Evolutionary conservation across 2,329 filamentous ascomycete genomes (phyloP), one percentile per base, ranked within the genome.

Genomic region (Hortaea sp.): DNA sequence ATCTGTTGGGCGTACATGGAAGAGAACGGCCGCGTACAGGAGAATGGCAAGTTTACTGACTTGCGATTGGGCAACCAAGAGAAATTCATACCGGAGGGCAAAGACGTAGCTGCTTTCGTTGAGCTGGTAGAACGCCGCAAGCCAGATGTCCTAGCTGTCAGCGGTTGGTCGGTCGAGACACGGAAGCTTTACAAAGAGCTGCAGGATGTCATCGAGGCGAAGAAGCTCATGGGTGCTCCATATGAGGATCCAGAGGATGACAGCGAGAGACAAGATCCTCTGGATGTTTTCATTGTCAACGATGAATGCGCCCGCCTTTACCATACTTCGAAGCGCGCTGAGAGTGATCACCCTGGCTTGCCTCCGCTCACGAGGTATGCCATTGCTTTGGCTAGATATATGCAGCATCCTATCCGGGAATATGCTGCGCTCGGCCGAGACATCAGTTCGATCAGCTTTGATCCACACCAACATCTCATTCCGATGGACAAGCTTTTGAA

Each of bases 251-350:
- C 90, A n/a, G 86, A 95, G 1, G 85, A 92, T 12, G 85, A 92
- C 20, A 79, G 79, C 29, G 80, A 50, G 84, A 85, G 52, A 77
- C 82, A 47, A 85, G 88, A 95, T 59, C 79, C 80, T 7, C 73
- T 98, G 29, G 90, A 97, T 49, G 84, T 97, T 7, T 75, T 97
- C 29, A 80, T 95, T 45, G 85, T 95, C 51, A 95, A 97, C 57
- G 92, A 98, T 58, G 92, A 98, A 68, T 88, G 95, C 42, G 92
- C 92, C n/a, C 81, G 92, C 39, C 77, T 97, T 4, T 98, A 95
- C 70, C 89, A 95, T 66, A 87, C 88, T 58, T 95, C 88, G 63
- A 78, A 82, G 10, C 81, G 89, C 38, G 89, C 85, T 7, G 73
- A 78, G 42, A 71, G 77, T 7, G 90, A 97, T 52, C 87, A 95